These are phyloP conservation scores for Solanum boliviense DNA, from an alignment of 257 asterid species.

Conservation along the genomic window DNA sequence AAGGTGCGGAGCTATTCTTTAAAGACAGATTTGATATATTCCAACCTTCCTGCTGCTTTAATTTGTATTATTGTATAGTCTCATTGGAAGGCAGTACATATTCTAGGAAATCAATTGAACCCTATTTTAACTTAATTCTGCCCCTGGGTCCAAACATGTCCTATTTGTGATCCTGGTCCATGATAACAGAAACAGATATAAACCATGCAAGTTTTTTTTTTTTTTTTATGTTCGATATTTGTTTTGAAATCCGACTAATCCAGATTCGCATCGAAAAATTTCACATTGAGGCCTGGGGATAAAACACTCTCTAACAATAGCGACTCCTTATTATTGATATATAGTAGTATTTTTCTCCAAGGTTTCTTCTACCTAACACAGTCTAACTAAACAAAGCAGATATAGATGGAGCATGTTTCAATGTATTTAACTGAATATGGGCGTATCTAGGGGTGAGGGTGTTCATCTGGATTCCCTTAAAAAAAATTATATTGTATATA, in stretches of 20 bases:
- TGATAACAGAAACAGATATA: background rate
- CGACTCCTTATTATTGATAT: background rate
- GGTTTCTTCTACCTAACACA: background rate
- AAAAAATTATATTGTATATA: no score
- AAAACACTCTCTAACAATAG: background rate
- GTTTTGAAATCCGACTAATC: no score
- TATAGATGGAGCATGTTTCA: background rate
- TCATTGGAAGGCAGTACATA: background rate
- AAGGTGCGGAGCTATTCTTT: background rate
- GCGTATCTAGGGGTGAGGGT: background rate
- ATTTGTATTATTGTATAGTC: background rate
- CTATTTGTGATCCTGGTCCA: background rate
- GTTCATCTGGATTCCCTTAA: background rate
- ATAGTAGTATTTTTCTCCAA: background rate
- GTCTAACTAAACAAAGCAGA: background rate
- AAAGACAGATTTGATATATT: background rate
- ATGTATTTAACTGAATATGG: background rate
- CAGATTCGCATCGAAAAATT: rapidly evolving
- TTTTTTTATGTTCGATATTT: no score
- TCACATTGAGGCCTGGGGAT: background rate
- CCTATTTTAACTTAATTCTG: background rate
- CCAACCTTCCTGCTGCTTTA: background rate
- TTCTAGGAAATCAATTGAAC: background rate
- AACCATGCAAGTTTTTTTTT: background rate
- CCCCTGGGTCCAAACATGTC: background rate